Conservation (phyloP, 495 filamentous ascomycete genomes). For the Podospora pseudoanserina region DNA sequence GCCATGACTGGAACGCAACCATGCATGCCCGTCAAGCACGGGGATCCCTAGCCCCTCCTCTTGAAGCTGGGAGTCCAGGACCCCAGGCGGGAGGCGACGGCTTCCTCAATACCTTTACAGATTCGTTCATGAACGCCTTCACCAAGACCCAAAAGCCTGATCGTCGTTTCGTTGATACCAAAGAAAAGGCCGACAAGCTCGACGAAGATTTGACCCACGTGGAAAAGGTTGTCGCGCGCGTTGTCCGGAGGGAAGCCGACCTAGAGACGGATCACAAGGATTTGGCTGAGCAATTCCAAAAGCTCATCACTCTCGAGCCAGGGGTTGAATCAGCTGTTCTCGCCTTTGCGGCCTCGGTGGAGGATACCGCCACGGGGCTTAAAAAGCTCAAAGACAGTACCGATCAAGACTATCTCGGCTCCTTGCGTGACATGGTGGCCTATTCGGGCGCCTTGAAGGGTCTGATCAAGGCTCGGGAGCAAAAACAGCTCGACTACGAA, state of each 20-base stretch:
- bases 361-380: constrained; percentile 73
- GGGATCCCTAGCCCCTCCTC: constrained; percentile 42
- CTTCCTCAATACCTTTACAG: constrained; percentile 89
- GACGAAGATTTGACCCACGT: constrained; percentile 92
- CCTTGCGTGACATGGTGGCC: constrained; percentile 86
- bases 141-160: constrained; percentile 94
- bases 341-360: constrained; percentile 79
- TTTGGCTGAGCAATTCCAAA: constrained; percentile 88
- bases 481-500: constrained; percentile 97
- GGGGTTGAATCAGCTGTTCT: constrained; percentile 76
- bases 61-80: constrained; percentile 1
- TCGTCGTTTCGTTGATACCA: constrained; percentile 88
- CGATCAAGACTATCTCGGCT: constrained; percentile 91
- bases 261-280: constrained; percentile 87
- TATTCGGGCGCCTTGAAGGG: constrained; percentile 81
- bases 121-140: constrained; percentile 97
- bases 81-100: constrained; percentile 46
- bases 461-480: constrained; percentile 88
- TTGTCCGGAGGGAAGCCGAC: constrained; percentile 83
- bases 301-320: constrained; percentile 83
- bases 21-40: constrained; percentile 75
- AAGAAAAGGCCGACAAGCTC: constrained; percentile 89
- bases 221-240: constrained; percentile 86
- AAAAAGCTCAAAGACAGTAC: constrained; percentile 81
- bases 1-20: constrained; percentile 89